A percentile compares a stretch with the other conserved stretches of the same genome.
Evolutionary conservation across 768 basidiomycete species (phyloP).

Genomic region (Strobilomyces confusus): DNA sequence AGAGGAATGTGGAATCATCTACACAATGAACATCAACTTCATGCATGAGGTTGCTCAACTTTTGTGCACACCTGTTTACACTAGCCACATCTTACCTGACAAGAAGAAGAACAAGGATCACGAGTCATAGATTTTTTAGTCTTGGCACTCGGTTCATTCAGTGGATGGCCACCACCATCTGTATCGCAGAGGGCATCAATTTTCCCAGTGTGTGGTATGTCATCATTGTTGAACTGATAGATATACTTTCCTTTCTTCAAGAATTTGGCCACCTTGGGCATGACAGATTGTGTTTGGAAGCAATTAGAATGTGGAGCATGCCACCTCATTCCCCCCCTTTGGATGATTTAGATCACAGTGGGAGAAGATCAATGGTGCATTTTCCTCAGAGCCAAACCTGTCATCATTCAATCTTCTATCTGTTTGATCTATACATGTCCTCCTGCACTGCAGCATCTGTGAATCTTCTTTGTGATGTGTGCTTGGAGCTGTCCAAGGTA

Average conservation of each 20-base stretch:
- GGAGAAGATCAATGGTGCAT: neutral
- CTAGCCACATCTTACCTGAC: neutral
- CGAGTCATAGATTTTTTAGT: neutral
- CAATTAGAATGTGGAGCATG: slow-evolving; percentile 5
- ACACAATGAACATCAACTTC: neutral
- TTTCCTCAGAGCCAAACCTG: neutral
- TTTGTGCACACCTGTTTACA: neutral
- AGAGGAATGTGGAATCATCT: slow-evolving; percentile 1
- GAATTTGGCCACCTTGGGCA: slow-evolving; percentile 11
- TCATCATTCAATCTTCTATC: neutral
- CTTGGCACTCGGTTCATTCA: neutral
- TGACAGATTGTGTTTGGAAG: neutral
- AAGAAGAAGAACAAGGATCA: neutral
- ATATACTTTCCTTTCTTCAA: slow-evolving; percentile 12
- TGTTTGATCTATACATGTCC: neutral
- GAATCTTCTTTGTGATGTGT: neutral
- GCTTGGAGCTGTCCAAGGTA: neutral
- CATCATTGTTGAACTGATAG: neutral
- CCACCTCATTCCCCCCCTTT: accelerated
- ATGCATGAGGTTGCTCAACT: neutral
- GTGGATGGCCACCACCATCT: slow-evolving; percentile 2
- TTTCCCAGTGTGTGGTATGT: neutral
- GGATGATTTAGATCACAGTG: neutral
- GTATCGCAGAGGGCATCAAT: slow-evolving; percentile 6
- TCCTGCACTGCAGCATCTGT: neutral